Evolutionary conservation across 768 basidiomycete species (phyloP), one percentile per base, ranked within the genome.

Genomic region (Psilocybe cyanescens): DNA sequence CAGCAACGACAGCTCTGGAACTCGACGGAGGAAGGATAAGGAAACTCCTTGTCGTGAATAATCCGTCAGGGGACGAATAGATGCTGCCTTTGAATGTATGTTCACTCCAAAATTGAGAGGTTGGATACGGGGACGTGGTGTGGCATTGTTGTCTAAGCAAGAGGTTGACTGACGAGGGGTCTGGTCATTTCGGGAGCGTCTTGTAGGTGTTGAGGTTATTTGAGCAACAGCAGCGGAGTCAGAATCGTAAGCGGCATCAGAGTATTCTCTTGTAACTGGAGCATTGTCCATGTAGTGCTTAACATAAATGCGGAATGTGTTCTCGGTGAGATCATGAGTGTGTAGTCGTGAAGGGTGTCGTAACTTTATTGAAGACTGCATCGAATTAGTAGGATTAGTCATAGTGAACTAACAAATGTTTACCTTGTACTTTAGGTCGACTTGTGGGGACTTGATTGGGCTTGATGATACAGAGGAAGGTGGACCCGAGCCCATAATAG

Each of bases 211-310:
- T 28, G 59, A 45, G n/a, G 77, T 68, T 29, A 63, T 61, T 9
- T 63, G 49, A 8, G 62, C n/a, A 24, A 24, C 24, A 24, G 62
- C 29, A 41, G 37, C 33, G 1, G 55, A 37, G 19, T 69, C 68
- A 19, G 62, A 39, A 47, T 71, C 64, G 52, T 65, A 65, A 7
- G 65, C 67, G 8, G 56, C 49, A 67, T 57, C 59, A 48, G 50
- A 39, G 24, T 44, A 35, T 8, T 47, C 9, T 37, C 58, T 44
- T 16, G 46, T 44, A 54, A 68, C 53, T 39, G 78, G 75, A 0
- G 79, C 81, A 66, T 87, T 78, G 66, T 90, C 86, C 88, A 94
- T 89, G 72, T 86, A 93, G 65, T 92, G 88, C 65, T 90, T 91
- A 61, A 94, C 65, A 66, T 94, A 92, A 41, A 91, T 82, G 9